These are phyloP conservation scores for Calycina marina DNA, from an alignment of 2,329 filamentous ascomycete species.

Conservation along the genomic window DNA sequence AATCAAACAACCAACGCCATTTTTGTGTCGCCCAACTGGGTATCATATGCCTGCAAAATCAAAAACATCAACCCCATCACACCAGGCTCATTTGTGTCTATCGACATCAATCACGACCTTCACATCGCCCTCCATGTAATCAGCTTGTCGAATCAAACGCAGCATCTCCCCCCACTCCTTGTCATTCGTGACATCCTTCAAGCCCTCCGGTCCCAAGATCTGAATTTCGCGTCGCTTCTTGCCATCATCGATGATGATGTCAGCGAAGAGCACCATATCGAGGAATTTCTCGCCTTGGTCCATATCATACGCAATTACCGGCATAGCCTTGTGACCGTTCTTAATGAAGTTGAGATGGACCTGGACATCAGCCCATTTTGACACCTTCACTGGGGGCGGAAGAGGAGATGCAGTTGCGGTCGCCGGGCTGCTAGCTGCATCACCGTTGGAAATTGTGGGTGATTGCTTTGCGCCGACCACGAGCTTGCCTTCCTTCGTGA, in stretches of 20 bases:
- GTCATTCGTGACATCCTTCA: constrained; percentile 14
- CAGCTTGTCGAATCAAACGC: constrained; percentile 9
- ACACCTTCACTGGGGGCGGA: not conserved
- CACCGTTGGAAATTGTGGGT: not conserved
- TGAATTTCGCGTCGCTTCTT: constrained; percentile 11
- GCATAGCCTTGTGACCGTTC: constrained; percentile 10
- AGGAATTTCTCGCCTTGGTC: not conserved
- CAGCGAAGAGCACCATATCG: constrained; percentile 13
- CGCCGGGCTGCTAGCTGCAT: not conserved
- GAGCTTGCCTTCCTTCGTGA: not conserved
- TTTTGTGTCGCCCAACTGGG: too few species aligned
- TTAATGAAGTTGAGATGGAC: constrained; percentile 14
- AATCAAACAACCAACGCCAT: too few species aligned
- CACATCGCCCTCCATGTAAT: constrained; percentile 22
- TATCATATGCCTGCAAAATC: too few species aligned
- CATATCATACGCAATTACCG: constrained; percentile 10
- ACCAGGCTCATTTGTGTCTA: too few species aligned
- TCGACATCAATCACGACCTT: constrained; percentile 14
- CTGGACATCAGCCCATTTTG: not conserved
- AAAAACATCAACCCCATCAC: too few species aligned
- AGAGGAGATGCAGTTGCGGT: not conserved
- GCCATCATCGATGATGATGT: constrained; percentile 8
- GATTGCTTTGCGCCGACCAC: not conserved
- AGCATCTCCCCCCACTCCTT: constrained; percentile 14
- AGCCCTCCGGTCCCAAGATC: constrained; percentile 12